Base-by-base conservation (phyloP, 108 stramenopile species). In the Seminavis robusta region DNA sequence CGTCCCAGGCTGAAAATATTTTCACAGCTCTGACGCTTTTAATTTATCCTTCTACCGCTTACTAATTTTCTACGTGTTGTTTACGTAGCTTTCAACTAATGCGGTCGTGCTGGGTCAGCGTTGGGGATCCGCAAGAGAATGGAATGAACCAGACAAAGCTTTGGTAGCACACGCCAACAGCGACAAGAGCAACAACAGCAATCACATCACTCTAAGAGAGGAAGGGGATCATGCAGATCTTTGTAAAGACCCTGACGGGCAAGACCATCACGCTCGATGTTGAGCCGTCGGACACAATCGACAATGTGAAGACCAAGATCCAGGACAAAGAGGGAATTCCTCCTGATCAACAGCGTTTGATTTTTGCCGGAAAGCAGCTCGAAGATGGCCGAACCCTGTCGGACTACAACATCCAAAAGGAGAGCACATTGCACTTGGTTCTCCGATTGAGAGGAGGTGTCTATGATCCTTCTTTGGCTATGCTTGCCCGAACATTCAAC, bases 221-320 rank as follows among this genome's bases (percentile, higher is more conserved):
- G 54, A 11, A 52, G 38, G 26, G 34, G 21, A 90, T 78, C 81
- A 95, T 95, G 96, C 94, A 97, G 75, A 94, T 97, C 56, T 97
- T 97, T 74, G 96, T 97, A 28, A 97, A 97, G 85, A 97, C 94
- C 77, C 88, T 97, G 44, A 97, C 96, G 82, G 98, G 96, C 52
- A 98, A 97, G 88, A 98, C 96, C 59, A 98, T 98, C 84, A 98
- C 98, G 23, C 80, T 98, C 52, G 97, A 98, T 75, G 98, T 98
- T 46, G 96, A 97, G 77, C 91, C 97, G 19, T 77, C 82, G 29
- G 98, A 98, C 80, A 97, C 96, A 40, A 97, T 98, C 80, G 98
- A 97, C 60, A 95, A 97, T 59, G 96, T 98, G 59, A 97, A 98
- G 95, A 84, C 94, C 49, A 96, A 94, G 90, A 98, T 98, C 55